Base-by-base conservation (phyloP, 768 basidiomycete species). In the Termitomyces eurrhizus region DNA sequence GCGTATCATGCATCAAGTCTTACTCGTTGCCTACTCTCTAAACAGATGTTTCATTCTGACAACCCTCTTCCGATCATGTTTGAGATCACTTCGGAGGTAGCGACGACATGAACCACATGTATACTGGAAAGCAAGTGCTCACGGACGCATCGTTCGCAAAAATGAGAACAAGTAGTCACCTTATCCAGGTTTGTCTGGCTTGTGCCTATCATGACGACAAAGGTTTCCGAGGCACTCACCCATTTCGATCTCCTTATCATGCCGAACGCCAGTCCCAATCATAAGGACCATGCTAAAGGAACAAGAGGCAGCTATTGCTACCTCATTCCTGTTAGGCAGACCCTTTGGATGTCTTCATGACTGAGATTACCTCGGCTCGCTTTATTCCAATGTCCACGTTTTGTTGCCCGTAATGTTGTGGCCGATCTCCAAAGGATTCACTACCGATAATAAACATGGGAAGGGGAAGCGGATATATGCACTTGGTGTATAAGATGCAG, bases 91-190 rank as follows among this genome's bases (percentile, higher is more conserved):
- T 53, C 33, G 52, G 52, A 39, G 24, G 52, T 4, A 61, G 60
- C 26, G 55, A 56, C 44, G 61, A 62, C 18, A 49, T 62, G 26
- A 59, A 57, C 24, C 35, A 50, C 35, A 26, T 41, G n/a, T 42
- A 24, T 21, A 33, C 35, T 41, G 60, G 55, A 13, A 56, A 57
- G 55, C 52, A 37, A 50, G 55, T 42, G 16, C 50, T n/a, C 13
- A 56, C 21, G n/a, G 18, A 24, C 12, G 4, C 18, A 45, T 33
- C 3, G 24, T 9, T 12, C 13, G 11, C 35, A 11, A 36, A 12
- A 35, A 52, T 24, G 16, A 39, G 21, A 32, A 32, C n/a, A 16
- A 37, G 37, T 32, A 36, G n/a, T 7, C 2, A 12, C 1, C 46
- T 48, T 26, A 29, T 26, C 2, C 16, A 61, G 60, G 13, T 61